A percentile compares a stretch with the other conserved stretches of the same genome.
Conservation (phyloP, 305 asterid species). For the Andrographis paniculata region DNA sequence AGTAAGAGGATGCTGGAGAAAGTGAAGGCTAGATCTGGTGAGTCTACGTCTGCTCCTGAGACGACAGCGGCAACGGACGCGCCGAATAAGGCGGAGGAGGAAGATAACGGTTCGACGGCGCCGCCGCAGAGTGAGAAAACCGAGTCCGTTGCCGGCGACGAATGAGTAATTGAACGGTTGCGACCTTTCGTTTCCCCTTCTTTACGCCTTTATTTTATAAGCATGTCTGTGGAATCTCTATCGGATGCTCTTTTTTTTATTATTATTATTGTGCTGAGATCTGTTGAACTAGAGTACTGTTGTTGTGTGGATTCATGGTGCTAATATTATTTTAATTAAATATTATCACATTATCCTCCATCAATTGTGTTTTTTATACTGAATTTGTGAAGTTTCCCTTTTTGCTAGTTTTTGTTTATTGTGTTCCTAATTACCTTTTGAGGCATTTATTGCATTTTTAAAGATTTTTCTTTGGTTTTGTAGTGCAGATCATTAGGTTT, state of each 20-base stretch:
- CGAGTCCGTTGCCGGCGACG: constrained; percentile 39
- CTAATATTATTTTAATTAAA: constrained; percentile 15
- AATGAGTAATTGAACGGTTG: too few relatives aligned
- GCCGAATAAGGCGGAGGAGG: constrained; percentile 33
- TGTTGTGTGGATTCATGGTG: constrained; percentile 14
- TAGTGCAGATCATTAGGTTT: too few relatives aligned
- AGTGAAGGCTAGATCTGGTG: too few relatives aligned
- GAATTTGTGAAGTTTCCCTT: too few relatives aligned
- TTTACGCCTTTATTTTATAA: constrained; percentile 15
- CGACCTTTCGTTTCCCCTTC: constrained; percentile 3
- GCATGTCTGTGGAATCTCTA: constrained; percentile 13
- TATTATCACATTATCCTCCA: constrained; percentile 8
- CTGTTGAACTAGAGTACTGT: constrained; percentile 17
- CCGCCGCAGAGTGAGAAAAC: constrained; percentile 53
- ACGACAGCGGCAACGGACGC: constrained; percentile 14
- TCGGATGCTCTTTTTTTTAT: constrained; percentile 16
- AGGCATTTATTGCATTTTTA: too few relatives aligned
- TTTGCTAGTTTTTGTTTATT: too few relatives aligned
- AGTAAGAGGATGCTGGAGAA: constrained; percentile 66
- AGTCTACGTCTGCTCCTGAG: too few relatives aligned
- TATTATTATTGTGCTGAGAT: constrained; percentile 20
- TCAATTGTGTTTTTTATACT: too few relatives aligned
- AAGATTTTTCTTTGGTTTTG: too few relatives aligned
- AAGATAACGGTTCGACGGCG: constrained; percentile 38
- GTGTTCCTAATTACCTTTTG: too few relatives aligned